Conservation (phyloP, 179 eudicot genomes). For the Silene noctiflora region DNA sequence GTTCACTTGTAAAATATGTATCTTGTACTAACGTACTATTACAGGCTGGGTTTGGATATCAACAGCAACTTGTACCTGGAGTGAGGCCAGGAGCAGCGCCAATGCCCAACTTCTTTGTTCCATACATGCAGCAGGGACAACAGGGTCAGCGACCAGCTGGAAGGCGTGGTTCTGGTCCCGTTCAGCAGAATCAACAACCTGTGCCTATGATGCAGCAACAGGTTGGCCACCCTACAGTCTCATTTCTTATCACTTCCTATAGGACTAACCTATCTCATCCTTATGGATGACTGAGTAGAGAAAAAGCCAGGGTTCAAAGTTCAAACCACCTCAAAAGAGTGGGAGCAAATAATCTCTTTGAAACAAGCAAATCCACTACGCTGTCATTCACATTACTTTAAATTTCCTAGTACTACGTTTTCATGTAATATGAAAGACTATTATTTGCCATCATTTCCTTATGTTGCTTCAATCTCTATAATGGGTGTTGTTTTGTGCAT, state of each 20-base stretch:
- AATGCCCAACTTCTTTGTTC: constrained; percentile 72
- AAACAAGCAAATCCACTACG: not conserved
- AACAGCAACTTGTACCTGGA: constrained; percentile 91
- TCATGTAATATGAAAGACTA: not conserved
- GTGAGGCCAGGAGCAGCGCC: constrained; percentile 82
- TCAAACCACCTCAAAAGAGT: not conserved
- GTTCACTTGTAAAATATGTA: not conserved
- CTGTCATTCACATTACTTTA: not conserved
- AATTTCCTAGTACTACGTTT: not conserved
- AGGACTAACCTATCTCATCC: not conserved
- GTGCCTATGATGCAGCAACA: constrained; percentile 71
- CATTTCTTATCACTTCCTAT: not conserved
- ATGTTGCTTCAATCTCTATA: too few species aligned
- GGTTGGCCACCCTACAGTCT: constrained; percentile 23
- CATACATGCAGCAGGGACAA: constrained; percentile 71
- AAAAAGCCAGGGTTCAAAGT: not conserved
- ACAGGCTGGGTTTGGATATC: constrained; percentile 77
- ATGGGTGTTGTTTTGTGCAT: not conserved
- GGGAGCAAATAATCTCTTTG: not conserved
- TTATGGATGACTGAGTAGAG: not conserved
- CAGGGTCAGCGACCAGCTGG: constrained; percentile 81
- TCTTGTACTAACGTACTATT: not conserved
- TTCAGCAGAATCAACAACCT: constrained; percentile 74
- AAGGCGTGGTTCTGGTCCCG: constrained; percentile 64
- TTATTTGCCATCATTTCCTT: not conserved